Conservation (phyloP, 768 basidiomycete species). For the Pseudohyphozyma bogoriensis region DNA sequence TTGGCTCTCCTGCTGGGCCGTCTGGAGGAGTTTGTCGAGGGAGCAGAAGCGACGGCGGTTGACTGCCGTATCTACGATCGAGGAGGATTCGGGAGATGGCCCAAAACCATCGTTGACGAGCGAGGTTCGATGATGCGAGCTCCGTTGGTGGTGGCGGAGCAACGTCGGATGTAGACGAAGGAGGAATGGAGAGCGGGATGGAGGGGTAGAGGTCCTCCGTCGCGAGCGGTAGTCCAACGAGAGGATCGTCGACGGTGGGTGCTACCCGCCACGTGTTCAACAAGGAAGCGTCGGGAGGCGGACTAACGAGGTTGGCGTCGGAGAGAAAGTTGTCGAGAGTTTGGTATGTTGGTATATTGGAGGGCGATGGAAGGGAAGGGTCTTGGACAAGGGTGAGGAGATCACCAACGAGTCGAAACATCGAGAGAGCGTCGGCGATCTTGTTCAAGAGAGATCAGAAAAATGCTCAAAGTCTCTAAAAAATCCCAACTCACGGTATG, state of each 20-base stretch:
- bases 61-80: too few relatives aligned
- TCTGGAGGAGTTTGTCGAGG: too few relatives aligned
- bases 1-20: too few relatives aligned
- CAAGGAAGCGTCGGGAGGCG: background rate
- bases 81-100: background rate
- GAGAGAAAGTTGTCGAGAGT: background rate
- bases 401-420: background rate
- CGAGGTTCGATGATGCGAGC: background rate
- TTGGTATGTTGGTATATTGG: background rate
- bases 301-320: background rate
- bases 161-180: background rate
- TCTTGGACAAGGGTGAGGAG: background rate
- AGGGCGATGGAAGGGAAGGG: background rate
- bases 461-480: background rate
- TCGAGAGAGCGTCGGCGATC: background rate
- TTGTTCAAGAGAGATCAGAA: background rate
- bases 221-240: background rate
- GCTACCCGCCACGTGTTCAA: background rate
- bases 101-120: background rate
- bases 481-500: background rate
- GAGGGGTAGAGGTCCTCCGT: background rate
- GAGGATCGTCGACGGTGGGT: background rate
- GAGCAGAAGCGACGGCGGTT: too few relatives aligned
- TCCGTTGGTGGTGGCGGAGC: background rate
- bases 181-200: background rate